Evolutionary conservation across 805 yeast species (phyloP), one percentile per base, ranked within the genome.

Genomic region (Candida glaebosa): DNA sequence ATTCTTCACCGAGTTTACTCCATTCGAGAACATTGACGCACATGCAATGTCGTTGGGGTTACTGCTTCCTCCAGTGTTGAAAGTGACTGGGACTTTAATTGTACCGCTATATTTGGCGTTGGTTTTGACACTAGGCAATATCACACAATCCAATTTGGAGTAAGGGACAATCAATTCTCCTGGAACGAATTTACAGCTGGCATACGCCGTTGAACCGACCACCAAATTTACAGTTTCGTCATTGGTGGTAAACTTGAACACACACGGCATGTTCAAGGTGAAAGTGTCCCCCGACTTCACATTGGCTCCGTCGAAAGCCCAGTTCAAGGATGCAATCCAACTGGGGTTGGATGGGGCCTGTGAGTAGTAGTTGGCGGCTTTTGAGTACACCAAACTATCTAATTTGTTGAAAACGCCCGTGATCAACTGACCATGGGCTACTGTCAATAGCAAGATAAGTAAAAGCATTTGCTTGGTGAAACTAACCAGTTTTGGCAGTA

Each of bases 101-200:
- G 5, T 22, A 22, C 38, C 38, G 15, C 37, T 37, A 5, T 47
- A 58, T 8, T 26, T 24, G n/a, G 51, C 47, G 14, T 36, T 14
- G 0, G 49, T 4, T 2, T 31, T 35, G 5, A 60, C 50, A 12
- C 18, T 24, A 28, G 37, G 26, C 3, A 51, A 14, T 8, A 50
- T 53, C 1, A 41, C 41, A 56, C 65, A 60, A 4, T 38, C 34
- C 12, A 60, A 33, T 34, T 37, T 22, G n/a, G 58, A 52, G 33
- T 37, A 49, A 20, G 52, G 33, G 14, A 45, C 45, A 18, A 51
- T 31, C 7, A 47, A 14, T 18, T 51, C 53, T n/a, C 61, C 60
- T 14, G 46, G 38, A 15, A 30, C 39, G 8, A 53, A 43, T 2
- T 17, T 26, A 52, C 65, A 60, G 3, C 52, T 54, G 6, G 66